These are phyloP conservation scores for Lachancea cidri DNA, from an alignment of 805 yeast species.

Conservation along the genomic window DNA sequence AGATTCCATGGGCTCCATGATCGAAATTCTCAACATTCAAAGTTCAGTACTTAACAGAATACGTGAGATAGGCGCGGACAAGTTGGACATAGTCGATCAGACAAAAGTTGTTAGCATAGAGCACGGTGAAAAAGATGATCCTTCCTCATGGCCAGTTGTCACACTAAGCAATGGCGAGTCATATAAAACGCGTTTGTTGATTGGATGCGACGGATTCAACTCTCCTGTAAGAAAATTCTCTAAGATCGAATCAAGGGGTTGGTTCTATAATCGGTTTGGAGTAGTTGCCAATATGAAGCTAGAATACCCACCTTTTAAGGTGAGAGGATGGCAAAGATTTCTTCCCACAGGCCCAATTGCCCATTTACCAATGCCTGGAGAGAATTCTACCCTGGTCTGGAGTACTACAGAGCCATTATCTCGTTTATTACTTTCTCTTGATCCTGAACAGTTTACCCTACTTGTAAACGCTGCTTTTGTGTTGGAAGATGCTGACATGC, in stretches of 20 bases:
- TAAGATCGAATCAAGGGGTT: slow-evolving; percentile 80
- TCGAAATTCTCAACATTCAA: slow-evolving; percentile 82
- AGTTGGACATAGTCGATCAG: slow-evolving; percentile 49
- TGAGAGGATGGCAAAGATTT: slow-evolving; percentile 90
- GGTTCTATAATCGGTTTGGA: slow-evolving; percentile 86
- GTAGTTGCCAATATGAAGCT: slow-evolving; percentile 85
- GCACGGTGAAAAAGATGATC: slow-evolving; percentile 29
- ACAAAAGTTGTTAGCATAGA: slow-evolving; percentile 61
- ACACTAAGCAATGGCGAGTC: slow-evolving; percentile 58
- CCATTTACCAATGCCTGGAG: slow-evolving; percentile 78
- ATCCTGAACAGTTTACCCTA: slow-evolving; percentile 57
- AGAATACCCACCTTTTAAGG: slow-evolving; percentile 64
- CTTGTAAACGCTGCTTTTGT: slow-evolving; percentile 83
- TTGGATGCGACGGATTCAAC: slow-evolving; percentile 95
- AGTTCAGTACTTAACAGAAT: slow-evolving; percentile 58
- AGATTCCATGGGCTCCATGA: slow-evolving; percentile 69
- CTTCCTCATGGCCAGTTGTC: slow-evolving; percentile 71
- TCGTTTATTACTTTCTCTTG: slow-evolving; percentile 50
- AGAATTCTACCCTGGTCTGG: slow-evolving; percentile 92
- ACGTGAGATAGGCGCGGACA: slow-evolving; percentile 36
- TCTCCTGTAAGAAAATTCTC: slow-evolving; percentile 87
- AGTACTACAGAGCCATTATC: slow-evolving; percentile 76
- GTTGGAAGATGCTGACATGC: slow-evolving; percentile 71
- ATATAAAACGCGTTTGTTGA: slow-evolving; percentile 64
- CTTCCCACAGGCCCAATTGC: slow-evolving; percentile 92